Conservation (phyloP, 2,329 filamentous ascomycete species). For the Aspergillus sp. region DNA sequence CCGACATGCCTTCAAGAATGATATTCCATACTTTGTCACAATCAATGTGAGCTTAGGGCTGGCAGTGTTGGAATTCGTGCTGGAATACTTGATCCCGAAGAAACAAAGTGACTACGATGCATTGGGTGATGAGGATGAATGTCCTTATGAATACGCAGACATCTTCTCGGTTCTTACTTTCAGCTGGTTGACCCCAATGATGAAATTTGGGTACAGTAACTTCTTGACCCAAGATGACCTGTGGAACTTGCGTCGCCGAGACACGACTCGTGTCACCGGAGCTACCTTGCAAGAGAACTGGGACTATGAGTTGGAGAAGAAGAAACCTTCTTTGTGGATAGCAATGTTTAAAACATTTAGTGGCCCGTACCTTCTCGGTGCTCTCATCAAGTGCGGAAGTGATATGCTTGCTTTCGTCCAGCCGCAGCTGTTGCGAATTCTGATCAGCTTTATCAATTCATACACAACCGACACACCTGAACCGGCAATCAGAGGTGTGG, state of each 20-base stretch:
- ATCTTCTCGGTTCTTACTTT: slow-evolving; percentile 93
- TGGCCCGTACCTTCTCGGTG: slow-evolving; percentile 73
- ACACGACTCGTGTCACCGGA: slow-evolving; percentile 73
- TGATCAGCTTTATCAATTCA: slow-evolving; percentile 81
- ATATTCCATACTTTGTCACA: slow-evolving; percentile 69
- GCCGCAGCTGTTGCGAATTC: slow-evolving; percentile 77
- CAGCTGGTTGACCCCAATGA: slow-evolving; percentile 97
- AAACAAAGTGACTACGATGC: slow-evolving; percentile 65
- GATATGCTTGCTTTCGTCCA: slow-evolving; percentile 84
- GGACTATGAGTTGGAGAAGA: slow-evolving; percentile 67
- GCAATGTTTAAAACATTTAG: slow-evolving; percentile 81
- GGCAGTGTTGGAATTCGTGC: slow-evolving; percentile 63
- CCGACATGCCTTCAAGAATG: slow-evolving; percentile 64
- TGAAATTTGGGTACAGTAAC: slow-evolving; percentile 88
- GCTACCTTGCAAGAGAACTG: slow-evolving; percentile 68
- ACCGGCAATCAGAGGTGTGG: slow-evolving; percentile 75
- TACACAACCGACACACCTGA: slow-evolving; percentile 63
- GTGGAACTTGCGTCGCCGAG: slow-evolving; percentile 79
- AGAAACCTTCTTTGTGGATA: slow-evolving; percentile 79
- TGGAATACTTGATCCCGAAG: slow-evolving; percentile 88
- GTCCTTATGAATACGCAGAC: slow-evolving; percentile 79
- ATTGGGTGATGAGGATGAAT: slow-evolving; percentile 62
- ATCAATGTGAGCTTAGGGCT: slow-evolving; percentile 70
- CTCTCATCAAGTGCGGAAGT: slow-evolving; percentile 83
- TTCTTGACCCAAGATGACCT: slow-evolving; percentile 92